Evolutionary conservation across 805 yeast species (phyloP).

Genomic region (Candida tallmaniae): DNA sequence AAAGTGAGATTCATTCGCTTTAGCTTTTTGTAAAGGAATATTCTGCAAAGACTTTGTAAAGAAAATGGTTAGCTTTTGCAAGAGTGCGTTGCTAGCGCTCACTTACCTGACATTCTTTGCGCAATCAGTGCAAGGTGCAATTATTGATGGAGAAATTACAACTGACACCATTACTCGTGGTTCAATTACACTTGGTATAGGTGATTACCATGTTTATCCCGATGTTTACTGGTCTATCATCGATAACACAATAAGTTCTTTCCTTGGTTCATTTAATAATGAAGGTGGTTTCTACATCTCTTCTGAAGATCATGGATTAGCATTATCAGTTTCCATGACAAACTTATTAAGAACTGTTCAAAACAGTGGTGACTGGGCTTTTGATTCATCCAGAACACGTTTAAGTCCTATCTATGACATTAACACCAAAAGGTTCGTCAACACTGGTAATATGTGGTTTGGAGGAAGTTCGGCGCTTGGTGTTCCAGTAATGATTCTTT

Average conservation of each 20-base stretch:
- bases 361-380: slow-evolving; percentile 19
- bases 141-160: slow-evolving; percentile 11
- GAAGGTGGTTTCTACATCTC: slow-evolving; percentile 17
- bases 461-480: slow-evolving; percentile 11
- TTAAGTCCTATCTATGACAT: slow-evolving; percentile 13
- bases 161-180: slow-evolving; percentile 16
- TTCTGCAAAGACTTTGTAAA: too few relatives aligned
- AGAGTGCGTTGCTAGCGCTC: background rate
- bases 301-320: slow-evolving; percentile 9
- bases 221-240: slow-evolving; percentile 25
- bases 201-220: slow-evolving; percentile 15
- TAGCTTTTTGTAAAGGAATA: too few relatives aligned
- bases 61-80: too few relatives aligned
- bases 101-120: background rate
- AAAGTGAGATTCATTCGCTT: too few relatives aligned
- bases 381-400: slow-evolving; percentile 12
- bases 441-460: slow-evolving; percentile 15
- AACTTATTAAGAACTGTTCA: slow-evolving; percentile 9
- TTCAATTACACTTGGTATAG: slow-evolving; percentile 15
- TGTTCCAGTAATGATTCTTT: slow-evolving; percentile 11
- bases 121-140: too few relatives aligned
- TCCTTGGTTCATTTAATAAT: slow-evolving; percentile 19
- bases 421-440: slow-evolving; percentile 10
- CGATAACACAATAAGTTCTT: slow-evolving; percentile 16
- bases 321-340: slow-evolving; percentile 11